Base-by-base conservation (phyloP, 805 yeast species). In the Kodamaea jinghongensis region DNA sequence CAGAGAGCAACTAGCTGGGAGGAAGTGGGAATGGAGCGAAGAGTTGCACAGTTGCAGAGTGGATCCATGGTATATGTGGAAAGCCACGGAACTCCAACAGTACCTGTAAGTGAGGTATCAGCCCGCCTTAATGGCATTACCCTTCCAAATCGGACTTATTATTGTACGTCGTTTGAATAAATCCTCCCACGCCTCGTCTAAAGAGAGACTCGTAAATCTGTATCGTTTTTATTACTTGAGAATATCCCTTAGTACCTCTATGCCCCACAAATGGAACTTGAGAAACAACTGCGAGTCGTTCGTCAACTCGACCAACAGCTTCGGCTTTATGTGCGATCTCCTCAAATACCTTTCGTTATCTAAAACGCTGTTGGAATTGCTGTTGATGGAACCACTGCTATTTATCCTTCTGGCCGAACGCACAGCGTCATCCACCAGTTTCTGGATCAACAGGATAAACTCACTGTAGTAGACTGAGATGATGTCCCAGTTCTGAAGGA, bases 181-280 rank as follows among this genome's bases (percentile, higher is more conserved):
- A n/a, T n/a, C n/a, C n/a, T n/a, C n/a, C n/a, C n/a, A n/a, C n/a
- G n/a, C n/a, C n/a, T n/a, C n/a, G n/a, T n/a, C n/a, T n/a, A n/a
- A n/a, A n/a, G n/a, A n/a, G n/a, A n/a, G n/a, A n/a, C n/a, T n/a
- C n/a, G n/a, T n/a, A n/a, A n/a, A n/a, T n/a, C n/a, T n/a, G n/a
- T n/a, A n/a, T 28, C 9, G 13, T 14, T 31, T 9, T n/a, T 11
- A 17, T 20, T 34, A 43, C 15, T 36, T 37, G 14, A 34, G 15
- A 6, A 65, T 46, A 36, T 59, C 64, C 32, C 64, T 65, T 13
- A 81, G 51, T 16, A 83, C 52, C 39, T 71, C 76, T 0, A 79
- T 54, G 17, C 80, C 83, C 82, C 88, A 81, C 8, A 79, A 56
- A 54, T 83, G 91, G 9, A 82, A 58, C 45, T 76, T 73, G 14